These are phyloP conservation scores for Hypomyces rosellus DNA, from an alignment of 2,329 filamentous ascomycete genomes.

Conservation along the genomic window DNA sequence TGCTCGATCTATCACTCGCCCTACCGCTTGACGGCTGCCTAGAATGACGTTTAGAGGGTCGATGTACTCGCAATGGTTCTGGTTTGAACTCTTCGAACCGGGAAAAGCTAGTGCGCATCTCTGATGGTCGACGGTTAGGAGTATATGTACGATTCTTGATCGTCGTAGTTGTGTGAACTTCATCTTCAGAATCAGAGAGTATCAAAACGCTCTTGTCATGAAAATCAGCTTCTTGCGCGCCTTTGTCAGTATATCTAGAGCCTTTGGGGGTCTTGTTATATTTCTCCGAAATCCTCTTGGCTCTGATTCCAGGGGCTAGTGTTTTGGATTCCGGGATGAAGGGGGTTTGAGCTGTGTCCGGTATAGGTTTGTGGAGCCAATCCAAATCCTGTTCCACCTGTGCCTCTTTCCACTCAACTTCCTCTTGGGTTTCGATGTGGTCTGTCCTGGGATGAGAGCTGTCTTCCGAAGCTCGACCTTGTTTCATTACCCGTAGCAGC, in stretches of 20 bases:
- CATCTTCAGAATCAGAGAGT: constrained; percentile 52
- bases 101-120: constrained; percentile 1
- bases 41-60: constrained; percentile 15
- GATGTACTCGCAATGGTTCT: constrained; percentile 17
- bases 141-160: constrained; percentile 18
- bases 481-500: constrained; percentile 36
- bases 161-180: constrained; percentile 20
- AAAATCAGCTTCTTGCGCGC: constrained; percentile 45
- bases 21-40: constrained; percentile 27
- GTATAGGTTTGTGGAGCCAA: constrained; percentile 10
- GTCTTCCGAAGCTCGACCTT: constrained; percentile 13
- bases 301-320: constrained; percentile 34
- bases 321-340: constrained; percentile 17
- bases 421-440: constrained; percentile 1
- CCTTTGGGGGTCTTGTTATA: constrained; percentile 50
- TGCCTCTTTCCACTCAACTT: constrained; percentile 3
- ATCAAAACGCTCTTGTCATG: constrained; percentile 50
- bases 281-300: constrained; percentile 48
- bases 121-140: constrained; percentile 20
- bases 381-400: constrained; percentile 9
- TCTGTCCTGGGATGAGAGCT: neutral
- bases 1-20: constrained; percentile 34
- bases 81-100: constrained; percentile 7
- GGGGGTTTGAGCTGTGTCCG: constrained; percentile 17
- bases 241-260: constrained; percentile 41